Percentiles rank a stretch among this genome's conserved stretches.
phyloP scores from a whole-genome alignment of 768 basidiomycete genomes.

The Epithele typhae region DNA sequence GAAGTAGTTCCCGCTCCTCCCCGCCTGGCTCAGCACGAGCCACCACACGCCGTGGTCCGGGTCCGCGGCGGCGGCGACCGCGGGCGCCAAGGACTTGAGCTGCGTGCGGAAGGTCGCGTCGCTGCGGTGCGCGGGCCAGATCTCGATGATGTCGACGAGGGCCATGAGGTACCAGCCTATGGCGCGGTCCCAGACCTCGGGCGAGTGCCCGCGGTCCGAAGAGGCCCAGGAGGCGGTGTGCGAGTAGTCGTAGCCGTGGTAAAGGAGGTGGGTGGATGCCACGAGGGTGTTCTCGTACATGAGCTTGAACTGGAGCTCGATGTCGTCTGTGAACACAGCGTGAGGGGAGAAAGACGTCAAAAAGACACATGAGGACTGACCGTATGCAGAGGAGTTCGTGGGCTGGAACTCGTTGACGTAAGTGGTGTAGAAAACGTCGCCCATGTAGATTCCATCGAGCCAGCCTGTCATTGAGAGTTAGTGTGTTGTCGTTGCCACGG shows the following conservation, averaged over 20 bases:
- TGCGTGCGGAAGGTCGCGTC: slow-evolving; percentile 29
- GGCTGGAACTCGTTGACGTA: slow-evolving; percentile 35
- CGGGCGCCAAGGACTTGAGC: slow-evolving; percentile 32
- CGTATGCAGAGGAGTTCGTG: slow-evolving; percentile 35
- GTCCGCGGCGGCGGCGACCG: slow-evolving; percentile 36
- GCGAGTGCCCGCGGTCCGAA: slow-evolving; percentile 41
- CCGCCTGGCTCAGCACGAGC: slow-evolving; percentile 47
- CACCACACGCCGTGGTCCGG: slow-evolving; percentile 40
- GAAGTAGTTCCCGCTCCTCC: slow-evolving; percentile 41
- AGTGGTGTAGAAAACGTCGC: slow-evolving; percentile 39
- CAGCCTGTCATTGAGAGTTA: slow-evolving; percentile 27
- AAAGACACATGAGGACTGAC: slow-evolving; percentile 19
- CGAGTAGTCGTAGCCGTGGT: slow-evolving; percentile 47
- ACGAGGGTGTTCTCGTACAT: slow-evolving; percentile 42
- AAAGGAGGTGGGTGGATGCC: slow-evolving; percentile 36
- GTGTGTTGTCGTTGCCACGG: too few species aligned
- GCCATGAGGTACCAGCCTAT: slow-evolving; percentile 47
- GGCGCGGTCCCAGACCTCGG: slow-evolving; percentile 46
- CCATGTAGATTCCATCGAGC: slow-evolving; percentile 46
- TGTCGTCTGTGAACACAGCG: slow-evolving; percentile 29
- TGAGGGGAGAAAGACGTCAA: background rate
- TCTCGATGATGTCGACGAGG: slow-evolving; percentile 41
- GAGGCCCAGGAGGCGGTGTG: slow-evolving; percentile 41
- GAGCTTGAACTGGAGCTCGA: slow-evolving; percentile 37
- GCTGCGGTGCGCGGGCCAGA: slow-evolving; percentile 28